phyloP scores from a whole-genome alignment of 257 asterid genomes.

The Rhazya stricta region DNA sequence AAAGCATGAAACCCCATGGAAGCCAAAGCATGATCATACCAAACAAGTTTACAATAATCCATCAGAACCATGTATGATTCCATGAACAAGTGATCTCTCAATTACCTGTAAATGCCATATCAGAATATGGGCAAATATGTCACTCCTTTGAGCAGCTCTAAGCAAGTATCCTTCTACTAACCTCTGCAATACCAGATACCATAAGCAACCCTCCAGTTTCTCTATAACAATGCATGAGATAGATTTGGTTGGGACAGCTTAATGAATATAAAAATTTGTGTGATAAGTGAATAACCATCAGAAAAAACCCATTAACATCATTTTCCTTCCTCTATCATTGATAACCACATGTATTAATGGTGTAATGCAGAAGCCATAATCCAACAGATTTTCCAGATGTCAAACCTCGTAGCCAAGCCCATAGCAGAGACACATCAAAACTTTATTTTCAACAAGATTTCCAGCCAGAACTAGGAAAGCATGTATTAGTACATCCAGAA shows the following conservation, averaged over 20 bases:
- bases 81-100: conserved; percentile 4
- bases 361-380: background rate
- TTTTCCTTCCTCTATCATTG: background rate
- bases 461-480: background rate
- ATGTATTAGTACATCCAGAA: background rate
- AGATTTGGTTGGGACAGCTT: background rate
- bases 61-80: conserved; percentile 4
- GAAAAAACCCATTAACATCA: background rate
- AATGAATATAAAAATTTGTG: background rate
- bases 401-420: background rate
- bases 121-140: conserved; percentile 89
- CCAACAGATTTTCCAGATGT: conserved; percentile 9
- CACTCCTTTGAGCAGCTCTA: conserved; percentile 96
- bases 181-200: conserved; percentile 52
- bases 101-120: conserved; percentile 97
- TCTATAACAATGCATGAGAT: background rate
- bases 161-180: conserved; percentile 96
- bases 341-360: background rate
- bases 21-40: conserved; percentile 21
- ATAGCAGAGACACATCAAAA: background rate
- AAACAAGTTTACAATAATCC: background rate
- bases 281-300: background rate
- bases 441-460: background rate
- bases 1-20: conserved; percentile 19
- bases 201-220: background rate